Evolutionary conservation across 1,284 basidiomycete species (phyloP), one percentile per base, ranked within the genome.

Genomic region (Volvariella volvacea): DNA sequence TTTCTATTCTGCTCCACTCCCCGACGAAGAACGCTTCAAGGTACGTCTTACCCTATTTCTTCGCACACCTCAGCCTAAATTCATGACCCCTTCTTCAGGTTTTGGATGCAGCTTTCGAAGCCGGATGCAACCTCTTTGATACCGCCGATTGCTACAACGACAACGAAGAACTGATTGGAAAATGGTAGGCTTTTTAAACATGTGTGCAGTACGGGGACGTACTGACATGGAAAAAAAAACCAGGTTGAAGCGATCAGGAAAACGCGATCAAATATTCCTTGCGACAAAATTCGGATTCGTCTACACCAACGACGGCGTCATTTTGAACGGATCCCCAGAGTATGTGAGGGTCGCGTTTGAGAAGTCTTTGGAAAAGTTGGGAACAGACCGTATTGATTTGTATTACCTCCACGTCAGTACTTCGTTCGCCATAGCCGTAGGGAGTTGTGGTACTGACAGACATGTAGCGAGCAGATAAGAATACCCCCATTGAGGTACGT

Each of bases 301-400:
- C 22, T 40, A 43, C 4, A 2, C 7, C 8, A 10, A 9, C 9
- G 2, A 34, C 22, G 40, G 41, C 12, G n/a, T 10, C 4, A 8
- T 38, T 0, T 46, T 66, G 22, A 55, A 61, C 44, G 62, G 62
- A 16, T 53, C 59, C 14, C 61, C 68, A 0, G 61, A 60, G 16
- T 66, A 66, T 42, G 63, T 64, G 36, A 60, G 57, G 16, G 42
- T 61, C 44, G 61, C 65, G 1, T 49, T 63, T 33, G 61, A 67
- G 22, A 43, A 36, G 44, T 70, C 69, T 4, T 52, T 72, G 22
- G 54, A 62, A 48, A 57, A 58, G n/a, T 63, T 78, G 3, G 68
- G 69, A 0, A 58, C 68, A 3, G 69, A 75, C 15, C 52, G 56
- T 4, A 63, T 78, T 39, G 75, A 77, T 43, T 52, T 76, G 7